phyloP scores from a whole-genome alignment of 2,329 filamentous ascomycete species.

The Sporothrix dimorphospora region DNA sequence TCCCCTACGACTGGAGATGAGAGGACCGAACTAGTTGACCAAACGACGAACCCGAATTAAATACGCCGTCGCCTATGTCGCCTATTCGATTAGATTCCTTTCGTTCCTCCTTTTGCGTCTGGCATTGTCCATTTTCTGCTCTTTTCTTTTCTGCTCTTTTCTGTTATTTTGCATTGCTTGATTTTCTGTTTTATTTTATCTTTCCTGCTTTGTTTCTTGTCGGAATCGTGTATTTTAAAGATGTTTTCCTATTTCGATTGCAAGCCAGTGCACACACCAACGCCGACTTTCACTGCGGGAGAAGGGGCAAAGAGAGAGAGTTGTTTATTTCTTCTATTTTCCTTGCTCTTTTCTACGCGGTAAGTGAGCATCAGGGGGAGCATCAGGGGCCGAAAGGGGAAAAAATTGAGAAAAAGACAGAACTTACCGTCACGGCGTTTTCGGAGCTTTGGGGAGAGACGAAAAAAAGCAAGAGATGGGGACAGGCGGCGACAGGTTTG shows the following conservation, averaged over 20 bases:
- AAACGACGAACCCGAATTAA: background rate
- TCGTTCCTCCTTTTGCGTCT: background rate
- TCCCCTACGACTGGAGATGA: too few relatives aligned
- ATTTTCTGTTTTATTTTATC: background rate
- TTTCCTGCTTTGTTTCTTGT: background rate
- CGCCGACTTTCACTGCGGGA: background rate
- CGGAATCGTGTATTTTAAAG: background rate
- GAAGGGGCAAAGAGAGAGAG: background rate
- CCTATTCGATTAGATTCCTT: background rate
- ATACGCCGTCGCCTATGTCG: background rate
- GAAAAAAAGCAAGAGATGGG: background rate
- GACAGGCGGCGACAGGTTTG: background rate
- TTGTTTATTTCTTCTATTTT: background rate
- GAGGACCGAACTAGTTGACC: background rate
- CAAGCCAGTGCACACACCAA: slow-evolving; percentile 7
- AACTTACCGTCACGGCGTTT: background rate
- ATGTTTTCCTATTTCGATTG: background rate
- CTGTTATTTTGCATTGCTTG: background rate
- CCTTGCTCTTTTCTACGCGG: background rate
- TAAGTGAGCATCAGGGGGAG: background rate
- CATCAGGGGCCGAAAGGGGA: background rate
- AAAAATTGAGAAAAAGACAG: background rate
- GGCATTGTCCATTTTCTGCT: background rate
- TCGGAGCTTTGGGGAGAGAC: background rate
- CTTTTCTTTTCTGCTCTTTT: background rate